phyloP scores from a whole-genome alignment of 805 yeast genomes.

The Wickerhamiella kazuoi region DNA sequence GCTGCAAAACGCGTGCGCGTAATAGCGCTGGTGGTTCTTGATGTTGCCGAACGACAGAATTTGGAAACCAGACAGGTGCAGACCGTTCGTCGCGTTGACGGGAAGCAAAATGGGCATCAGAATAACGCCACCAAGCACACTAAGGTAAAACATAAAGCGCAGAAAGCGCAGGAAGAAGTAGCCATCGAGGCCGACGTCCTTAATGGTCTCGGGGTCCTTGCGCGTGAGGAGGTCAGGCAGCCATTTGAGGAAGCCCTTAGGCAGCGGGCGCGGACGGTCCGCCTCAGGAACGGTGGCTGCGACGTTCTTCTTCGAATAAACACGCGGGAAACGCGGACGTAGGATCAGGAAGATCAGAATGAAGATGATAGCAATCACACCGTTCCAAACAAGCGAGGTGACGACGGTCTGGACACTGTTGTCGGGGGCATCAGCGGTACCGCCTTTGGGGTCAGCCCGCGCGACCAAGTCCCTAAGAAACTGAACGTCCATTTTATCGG shows the following conservation, averaged over 20 bases:
- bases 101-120: constrained; percentile 64
- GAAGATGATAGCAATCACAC: constrained; percentile 46
- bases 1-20: constrained; percentile 68
- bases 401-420: constrained; percentile 32
- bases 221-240: constrained; percentile 40
- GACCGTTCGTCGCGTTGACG: constrained; percentile 35
- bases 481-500: no score
- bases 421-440: background rate
- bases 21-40: constrained; percentile 41
- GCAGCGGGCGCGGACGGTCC: constrained; percentile 49
- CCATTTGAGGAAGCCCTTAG: constrained; percentile 58
- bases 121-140: constrained; percentile 36
- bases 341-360: constrained; percentile 44
- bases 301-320: constrained; percentile 69
- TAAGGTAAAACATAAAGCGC: constrained; percentile 33
- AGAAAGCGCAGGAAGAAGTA: constrained; percentile 75
- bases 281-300: constrained; percentile 32
- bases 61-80: constrained; percentile 44
- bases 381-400: constrained; percentile 52
- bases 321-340: constrained; percentile 48
- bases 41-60: constrained; percentile 65
- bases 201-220: constrained; percentile 57
- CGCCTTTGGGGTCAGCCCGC: no score
- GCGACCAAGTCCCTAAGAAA: no score
- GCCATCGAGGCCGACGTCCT: constrained; percentile 88